Base-by-base conservation (phyloP, 2,329 filamentous ascomycete genomes). In the Diaporthe sp. region DNA sequence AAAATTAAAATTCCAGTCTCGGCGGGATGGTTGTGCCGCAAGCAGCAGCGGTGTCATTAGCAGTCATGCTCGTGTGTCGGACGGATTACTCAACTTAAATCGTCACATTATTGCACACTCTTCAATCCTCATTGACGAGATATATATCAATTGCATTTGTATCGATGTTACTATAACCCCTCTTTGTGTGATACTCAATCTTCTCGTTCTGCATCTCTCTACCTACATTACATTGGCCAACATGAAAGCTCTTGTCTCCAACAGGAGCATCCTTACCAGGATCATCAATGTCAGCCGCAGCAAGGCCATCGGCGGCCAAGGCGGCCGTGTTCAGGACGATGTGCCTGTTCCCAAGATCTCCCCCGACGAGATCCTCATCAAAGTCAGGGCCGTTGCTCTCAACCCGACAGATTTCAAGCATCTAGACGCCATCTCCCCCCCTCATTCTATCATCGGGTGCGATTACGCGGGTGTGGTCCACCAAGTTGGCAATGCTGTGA, bases 291-390 rank as follows among this genome's bases (percentile, higher is more conserved):
- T 55, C 13, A 27, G 51, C 25, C 25, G 51, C 25, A 15, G 51
- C 51, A 55, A 55, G 51, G 25, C 51, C 4, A 30, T 55, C n/a
- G 50, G 66, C 66, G 42, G 66, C 51, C 66, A 70, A 70, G 66
- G 55, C 66, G n/a, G 66, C 66, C 25, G 27, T 56, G 50, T 37
- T 56, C 50, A 42, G 51, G 51, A 70, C 4, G 75, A 79, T 6
- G 71, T 80, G 30, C 76, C 80, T 0, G 27, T 37, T 15, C 80
- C 79, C 2, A 51, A 59, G 25, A 73, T 75, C 8, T 70, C 55
- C n/a, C 19, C 61, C 17, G 71, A 78, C 63, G 75, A 79, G 19
- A 73, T 81, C 12, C 77, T 81, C 68, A 75, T 83, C 70, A 78
- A 79, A 73, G 66, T 70, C 37, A 51, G 22, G 9, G 51, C 66